Evolutionary conservation across 1,139 yeast species (phyloP).

Genomic region (Blastobotrys aristatus): DNA sequence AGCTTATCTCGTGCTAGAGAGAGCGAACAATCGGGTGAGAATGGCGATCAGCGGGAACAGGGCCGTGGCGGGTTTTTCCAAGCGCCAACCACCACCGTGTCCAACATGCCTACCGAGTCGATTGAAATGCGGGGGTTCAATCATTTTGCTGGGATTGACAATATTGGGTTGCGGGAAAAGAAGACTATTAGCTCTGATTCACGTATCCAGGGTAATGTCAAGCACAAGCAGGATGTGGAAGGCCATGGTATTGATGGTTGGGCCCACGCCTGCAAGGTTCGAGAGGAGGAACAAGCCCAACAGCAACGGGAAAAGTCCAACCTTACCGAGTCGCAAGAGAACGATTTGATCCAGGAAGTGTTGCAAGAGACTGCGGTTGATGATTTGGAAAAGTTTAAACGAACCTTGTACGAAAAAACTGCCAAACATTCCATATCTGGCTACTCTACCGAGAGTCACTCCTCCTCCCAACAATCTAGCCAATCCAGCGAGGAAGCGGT

Average conservation of each 20-base stretch:
- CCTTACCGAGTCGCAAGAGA: slow-evolving; percentile 4
- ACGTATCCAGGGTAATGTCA: slow-evolving; percentile 62
- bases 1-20: slow-evolving; percentile 7
- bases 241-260: slow-evolving; percentile 64
- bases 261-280: slow-evolving; percentile 11
- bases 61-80: neutral
- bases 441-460: slow-evolving; percentile 6
- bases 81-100: slow-evolving; percentile 9
- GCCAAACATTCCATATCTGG: slow-evolving; percentile 4
- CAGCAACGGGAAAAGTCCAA: neutral
- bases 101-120: slow-evolving; percentile 16
- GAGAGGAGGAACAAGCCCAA: slow-evolving; percentile 21
- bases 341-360: slow-evolving; percentile 12
- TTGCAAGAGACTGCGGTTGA: slow-evolving; percentile 15
- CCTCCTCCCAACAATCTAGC: neutral
- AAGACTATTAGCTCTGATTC: slow-evolving; percentile 78
- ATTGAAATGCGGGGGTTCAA: slow-evolving; percentile 50
- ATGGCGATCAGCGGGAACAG: neutral
- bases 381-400: slow-evolving; percentile 18
- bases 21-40: neutral
- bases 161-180: slow-evolving; percentile 75
- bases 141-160: slow-evolving; percentile 83
- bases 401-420: slow-evolving; percentile 20
- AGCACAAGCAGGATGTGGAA: slow-evolving; percentile 65
- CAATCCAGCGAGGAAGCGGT: neutral